Conservation (phyloP, 1,139 yeast genomes). For the Debaryomyces fabryi region DNA sequence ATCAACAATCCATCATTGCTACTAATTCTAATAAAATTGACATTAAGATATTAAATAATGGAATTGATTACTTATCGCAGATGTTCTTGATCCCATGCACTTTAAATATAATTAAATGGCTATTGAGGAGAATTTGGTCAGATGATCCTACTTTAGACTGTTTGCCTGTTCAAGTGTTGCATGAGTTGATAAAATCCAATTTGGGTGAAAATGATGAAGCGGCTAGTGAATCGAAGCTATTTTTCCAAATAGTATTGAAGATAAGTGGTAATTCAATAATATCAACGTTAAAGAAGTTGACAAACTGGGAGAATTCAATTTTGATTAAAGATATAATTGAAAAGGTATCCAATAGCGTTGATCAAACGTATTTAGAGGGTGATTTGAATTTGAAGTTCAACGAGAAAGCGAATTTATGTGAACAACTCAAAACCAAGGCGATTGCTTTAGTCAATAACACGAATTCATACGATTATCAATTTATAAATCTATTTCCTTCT, state of each 20-base stretch:
- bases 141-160: constrained; percentile 13
- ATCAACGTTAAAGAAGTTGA: constrained; percentile 18
- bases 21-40: constrained; percentile 54
- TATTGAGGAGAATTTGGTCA: constrained; percentile 20
- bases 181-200: constrained; percentile 29
- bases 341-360: constrained; percentile 16
- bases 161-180: constrained; percentile 20
- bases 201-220: constrained; percentile 14
- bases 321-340: constrained; percentile 20
- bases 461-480: constrained; percentile 8
- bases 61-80: constrained; percentile 49
- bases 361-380: constrained; percentile 11
- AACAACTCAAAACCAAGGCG: constrained; percentile 11
- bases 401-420: constrained; percentile 7
- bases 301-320: constrained; percentile 19
- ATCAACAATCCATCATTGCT: constrained; percentile 73
- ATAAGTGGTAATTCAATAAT: constrained; percentile 25
- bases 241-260: constrained; percentile 29
- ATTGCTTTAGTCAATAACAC: constrained; percentile 11
- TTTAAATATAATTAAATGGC: constrained; percentile 40
- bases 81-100: constrained; percentile 44
- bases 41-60: constrained; percentile 36
- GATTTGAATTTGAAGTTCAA: neutral
- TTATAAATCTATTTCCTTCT: constrained; percentile 9
- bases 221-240: constrained; percentile 20